A percentile compares a stretch with the other conserved stretches of the same genome.
Conservation (phyloP, 2,329 filamentous ascomycete species). For the Mycocentrospora acerina region DNA sequence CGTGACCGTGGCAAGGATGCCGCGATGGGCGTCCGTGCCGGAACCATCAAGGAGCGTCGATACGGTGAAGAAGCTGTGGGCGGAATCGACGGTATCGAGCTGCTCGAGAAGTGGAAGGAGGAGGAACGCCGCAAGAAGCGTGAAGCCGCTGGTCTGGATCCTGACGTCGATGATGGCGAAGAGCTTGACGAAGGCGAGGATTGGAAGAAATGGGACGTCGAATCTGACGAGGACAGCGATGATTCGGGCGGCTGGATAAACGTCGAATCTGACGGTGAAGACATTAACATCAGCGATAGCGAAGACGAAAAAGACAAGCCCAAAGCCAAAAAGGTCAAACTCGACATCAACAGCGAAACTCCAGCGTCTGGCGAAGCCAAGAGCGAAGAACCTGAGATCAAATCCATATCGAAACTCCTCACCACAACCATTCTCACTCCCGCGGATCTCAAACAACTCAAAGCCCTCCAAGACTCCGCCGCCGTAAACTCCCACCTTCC, state of each 20-base stretch:
- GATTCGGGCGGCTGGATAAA: constrained; percentile 92
- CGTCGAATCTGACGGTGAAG: constrained; percentile 77
- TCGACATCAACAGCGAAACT: constrained; percentile 45
- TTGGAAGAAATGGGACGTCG: constrained; percentile 62
- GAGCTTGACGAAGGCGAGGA: constrained; percentile 61
- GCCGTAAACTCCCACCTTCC: constrained; percentile 66
- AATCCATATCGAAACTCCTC: constrained; percentile 65
- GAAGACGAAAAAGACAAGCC: constrained; percentile 66
- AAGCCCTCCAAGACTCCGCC: constrained; percentile 77
- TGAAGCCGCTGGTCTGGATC: constrained; percentile 65
- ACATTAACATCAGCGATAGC: constrained; percentile 70
- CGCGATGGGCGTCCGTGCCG: constrained; percentile 74
- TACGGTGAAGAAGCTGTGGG: constrained; percentile 82
- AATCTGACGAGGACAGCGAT: constrained; percentile 59
- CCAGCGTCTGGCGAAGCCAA: constrained; percentile 38
- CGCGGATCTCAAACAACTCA: constrained; percentile 91
- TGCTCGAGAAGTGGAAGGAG: constrained; percentile 91
- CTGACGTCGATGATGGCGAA: constrained; percentile 62
- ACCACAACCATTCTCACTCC: constrained; percentile 93
- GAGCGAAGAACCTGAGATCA: constrained; percentile 42
- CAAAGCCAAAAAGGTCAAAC: constrained; percentile 61
- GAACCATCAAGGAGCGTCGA: constrained; percentile 72
- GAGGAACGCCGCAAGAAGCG: constrained; percentile 78
- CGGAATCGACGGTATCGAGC: constrained; percentile 89
- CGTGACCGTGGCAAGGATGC: constrained; percentile 90